These are phyloP conservation scores for Globisporangium nunn DNA, from an alignment of 352 stramenopile genomes.

Conservation along the genomic window DNA sequence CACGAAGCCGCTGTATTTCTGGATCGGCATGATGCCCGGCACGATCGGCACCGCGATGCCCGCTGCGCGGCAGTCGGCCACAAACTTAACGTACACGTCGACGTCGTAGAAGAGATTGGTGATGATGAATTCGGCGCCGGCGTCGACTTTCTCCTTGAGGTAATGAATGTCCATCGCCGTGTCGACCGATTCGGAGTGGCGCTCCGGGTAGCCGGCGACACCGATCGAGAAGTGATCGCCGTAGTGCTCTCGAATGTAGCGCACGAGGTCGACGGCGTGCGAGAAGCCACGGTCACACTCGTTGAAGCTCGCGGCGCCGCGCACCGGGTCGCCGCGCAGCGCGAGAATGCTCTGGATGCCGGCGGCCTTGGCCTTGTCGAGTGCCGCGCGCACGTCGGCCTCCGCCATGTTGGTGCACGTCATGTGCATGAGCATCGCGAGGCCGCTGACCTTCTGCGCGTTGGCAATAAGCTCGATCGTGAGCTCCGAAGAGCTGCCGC, in stretches of 20 bases:
- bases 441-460: slow-evolving; percentile 86
- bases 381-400: slow-evolving; percentile 88
- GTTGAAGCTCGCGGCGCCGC: slow-evolving; percentile 84
- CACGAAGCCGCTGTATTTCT: slow-evolving; percentile 95
- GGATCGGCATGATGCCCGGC: slow-evolving; percentile 98
- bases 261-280: slow-evolving; percentile 95
- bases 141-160: slow-evolving; percentile 97
- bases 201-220: slow-evolving; percentile 98
- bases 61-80: slow-evolving; percentile 80
- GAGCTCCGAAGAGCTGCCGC: slow-evolving; percentile 93
- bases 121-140: slow-evolving; percentile 98
- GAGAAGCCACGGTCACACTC: slow-evolving; percentile 91
- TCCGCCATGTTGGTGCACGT: slow-evolving; percentile 98
- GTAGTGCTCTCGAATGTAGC: slow-evolving; percentile 94
- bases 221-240: slow-evolving; percentile 95
- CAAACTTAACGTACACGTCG: slow-evolving; percentile 93
- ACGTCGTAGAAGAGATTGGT: slow-evolving; percentile 99
- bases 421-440: slow-evolving; percentile 94
- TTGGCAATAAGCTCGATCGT: slow-evolving; percentile 93
- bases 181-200: slow-evolving; percentile 89
- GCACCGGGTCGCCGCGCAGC: slow-evolving; percentile 93
- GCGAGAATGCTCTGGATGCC: slow-evolving; percentile 99
- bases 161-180: slow-evolving; percentile 92
- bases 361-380: slow-evolving; percentile 85
- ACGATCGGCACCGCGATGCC: slow-evolving; percentile 96